A percentile compares a stretch with the other conserved stretches of the same genome.
Conservation (phyloP, 2,329 filamentous ascomycete species). For the Colletotrichum falcatum region DNA sequence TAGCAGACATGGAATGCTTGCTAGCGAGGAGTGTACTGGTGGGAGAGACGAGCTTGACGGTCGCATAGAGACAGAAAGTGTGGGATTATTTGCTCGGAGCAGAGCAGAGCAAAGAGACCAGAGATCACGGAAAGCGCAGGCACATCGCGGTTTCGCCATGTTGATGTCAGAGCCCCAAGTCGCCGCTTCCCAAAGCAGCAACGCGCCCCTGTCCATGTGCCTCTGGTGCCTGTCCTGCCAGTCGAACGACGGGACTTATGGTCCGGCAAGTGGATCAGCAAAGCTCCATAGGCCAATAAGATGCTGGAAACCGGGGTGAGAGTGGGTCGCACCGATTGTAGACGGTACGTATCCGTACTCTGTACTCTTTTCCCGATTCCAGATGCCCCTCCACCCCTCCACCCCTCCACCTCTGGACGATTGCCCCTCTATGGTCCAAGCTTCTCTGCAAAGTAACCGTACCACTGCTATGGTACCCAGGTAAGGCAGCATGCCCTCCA, state of each 20-base stretch:
- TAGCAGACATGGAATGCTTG: neutral
- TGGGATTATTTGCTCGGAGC: neutral
- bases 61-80: neutral
- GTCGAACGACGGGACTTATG: conserved; percentile 22
- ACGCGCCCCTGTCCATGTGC: neutral
- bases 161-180: conserved; percentile 40
- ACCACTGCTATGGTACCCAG: too few relatives aligned
- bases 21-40: neutral
- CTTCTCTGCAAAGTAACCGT: conserved; percentile 11
- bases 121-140: conserved; percentile 24
- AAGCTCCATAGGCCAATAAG: neutral
- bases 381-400: conserved; percentile 12
- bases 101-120: neutral
- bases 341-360: too few relatives aligned
- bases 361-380: neutral
- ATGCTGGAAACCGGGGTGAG: neutral
- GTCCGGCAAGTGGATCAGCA: conserved; percentile 27
- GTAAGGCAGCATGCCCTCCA: neutral
- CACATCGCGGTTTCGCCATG: conserved; percentile 37
- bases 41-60: neutral
- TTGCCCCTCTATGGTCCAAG: conserved; percentile 35
- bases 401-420: neutral
- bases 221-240: neutral
- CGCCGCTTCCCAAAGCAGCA: conserved; percentile 28
- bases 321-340: neutral